These are phyloP conservation scores for Oryza nivara DNA, from an alignment of 176 grass and related monocot species.

Conservation along the genomic window DNA sequence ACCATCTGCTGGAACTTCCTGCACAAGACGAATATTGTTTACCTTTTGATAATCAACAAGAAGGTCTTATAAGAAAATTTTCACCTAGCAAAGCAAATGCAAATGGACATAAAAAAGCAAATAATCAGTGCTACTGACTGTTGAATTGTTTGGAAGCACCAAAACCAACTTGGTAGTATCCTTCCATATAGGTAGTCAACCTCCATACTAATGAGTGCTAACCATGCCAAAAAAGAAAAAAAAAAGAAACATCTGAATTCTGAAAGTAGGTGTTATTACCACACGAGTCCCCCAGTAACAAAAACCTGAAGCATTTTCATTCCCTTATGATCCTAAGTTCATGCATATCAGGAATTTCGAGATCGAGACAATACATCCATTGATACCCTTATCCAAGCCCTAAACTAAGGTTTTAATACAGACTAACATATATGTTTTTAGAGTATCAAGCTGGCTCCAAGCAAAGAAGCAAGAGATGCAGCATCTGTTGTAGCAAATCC, in stretches of 20 bases:
- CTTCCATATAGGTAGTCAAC: background rate
- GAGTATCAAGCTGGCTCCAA: background rate
- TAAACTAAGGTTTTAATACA: too few species aligned
- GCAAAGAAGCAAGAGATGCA: background rate
- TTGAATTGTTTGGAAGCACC: background rate
- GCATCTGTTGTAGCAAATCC: background rate
- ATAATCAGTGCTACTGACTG: background rate
- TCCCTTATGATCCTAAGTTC: too few species aligned
- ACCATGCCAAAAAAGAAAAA: background rate
- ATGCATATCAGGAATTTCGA: background rate
- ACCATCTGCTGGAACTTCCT: conserved; percentile 64
- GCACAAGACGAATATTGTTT: conserved; percentile 34
- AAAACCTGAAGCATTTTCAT: too few species aligned
- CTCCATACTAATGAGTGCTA: background rate
- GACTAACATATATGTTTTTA: too few species aligned
- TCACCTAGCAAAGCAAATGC: conserved; percentile 14
- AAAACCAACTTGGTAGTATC: background rate
- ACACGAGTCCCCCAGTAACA: too few species aligned
- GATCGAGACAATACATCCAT: background rate
- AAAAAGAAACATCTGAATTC: background rate
- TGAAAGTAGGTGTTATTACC: background rate
- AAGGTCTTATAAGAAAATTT: conserved; percentile 6
- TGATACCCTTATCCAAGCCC: background rate
- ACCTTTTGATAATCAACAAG: conserved; percentile 8
- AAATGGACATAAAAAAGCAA: conserved; percentile 1